These are phyloP conservation scores for Peterozyma xylosa DNA, from an alignment of 805 yeast species.

Conservation along the genomic window DNA sequence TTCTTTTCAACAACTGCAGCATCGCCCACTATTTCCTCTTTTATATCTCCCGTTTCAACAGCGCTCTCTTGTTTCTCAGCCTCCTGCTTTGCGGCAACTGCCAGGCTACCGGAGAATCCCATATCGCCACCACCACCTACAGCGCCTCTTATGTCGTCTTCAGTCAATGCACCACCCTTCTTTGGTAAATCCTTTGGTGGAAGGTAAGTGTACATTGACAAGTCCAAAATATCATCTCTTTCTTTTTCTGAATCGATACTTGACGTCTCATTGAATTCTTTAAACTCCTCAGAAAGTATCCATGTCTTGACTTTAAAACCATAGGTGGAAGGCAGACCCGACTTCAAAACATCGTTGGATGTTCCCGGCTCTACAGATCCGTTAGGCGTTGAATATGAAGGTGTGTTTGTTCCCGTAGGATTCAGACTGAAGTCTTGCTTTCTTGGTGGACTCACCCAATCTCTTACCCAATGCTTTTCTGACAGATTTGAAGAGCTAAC, in stretches of 20 bases:
- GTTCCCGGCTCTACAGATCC: background rate
- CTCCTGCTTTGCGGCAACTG: slow-evolving; percentile 15
- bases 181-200: slow-evolving; percentile 11
- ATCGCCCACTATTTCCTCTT: background rate
- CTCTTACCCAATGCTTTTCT: slow-evolving; percentile 22
- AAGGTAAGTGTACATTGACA: slow-evolving; percentile 24
- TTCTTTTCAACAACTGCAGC: background rate
- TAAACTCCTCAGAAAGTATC: slow-evolving; percentile 14
- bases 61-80: background rate
- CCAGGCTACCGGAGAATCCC: slow-evolving; percentile 24
- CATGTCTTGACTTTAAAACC: slow-evolving; percentile 26
- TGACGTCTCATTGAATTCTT: slow-evolving; percentile 1
- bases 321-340: slow-evolving; percentile 13
- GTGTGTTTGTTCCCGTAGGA: slow-evolving; percentile 14
- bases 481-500: slow-evolving; percentile 8
- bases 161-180: slow-evolving; percentile 20
- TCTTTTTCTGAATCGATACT: slow-evolving; percentile 12
- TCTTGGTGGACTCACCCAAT: slow-evolving; percentile 25
- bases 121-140: slow-evolving; percentile 25
- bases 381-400: slow-evolving; percentile 17
- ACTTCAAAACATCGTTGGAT: too few relatives aligned
- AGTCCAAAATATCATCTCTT: slow-evolving; percentile 28
- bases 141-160: slow-evolving; percentile 33
- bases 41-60: background rate
- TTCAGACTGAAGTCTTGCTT: slow-evolving; percentile 8